phyloP scores from a whole-genome alignment of 73 alveolate genomes.

The Uronychia setigera region DNA sequence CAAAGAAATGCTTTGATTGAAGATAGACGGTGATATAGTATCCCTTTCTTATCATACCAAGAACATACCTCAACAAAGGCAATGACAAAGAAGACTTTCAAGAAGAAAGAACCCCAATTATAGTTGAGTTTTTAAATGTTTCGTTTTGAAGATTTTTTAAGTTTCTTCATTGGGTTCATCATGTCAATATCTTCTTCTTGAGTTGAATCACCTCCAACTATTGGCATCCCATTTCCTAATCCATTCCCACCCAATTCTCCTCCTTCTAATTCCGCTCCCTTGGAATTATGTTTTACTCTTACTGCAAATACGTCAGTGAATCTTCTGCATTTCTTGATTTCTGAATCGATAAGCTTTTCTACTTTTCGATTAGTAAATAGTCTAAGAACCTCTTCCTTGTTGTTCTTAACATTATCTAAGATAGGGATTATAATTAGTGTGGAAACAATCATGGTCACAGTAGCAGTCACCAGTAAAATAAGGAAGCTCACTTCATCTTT shows the following conservation, averaged over 20 bases:
- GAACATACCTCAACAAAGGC: not conserved
- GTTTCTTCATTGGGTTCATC: not conserved
- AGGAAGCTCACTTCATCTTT: not conserved
- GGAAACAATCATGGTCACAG: conserved; percentile 18
- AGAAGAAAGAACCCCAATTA: not conserved
- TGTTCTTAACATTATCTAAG: conserved; percentile 26
- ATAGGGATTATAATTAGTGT: conserved; percentile 21
- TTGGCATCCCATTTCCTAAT: not conserved
- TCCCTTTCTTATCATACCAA: not conserved
- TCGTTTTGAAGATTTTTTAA: not conserved
- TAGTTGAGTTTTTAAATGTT: not conserved
- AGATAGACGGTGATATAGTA: not conserved
- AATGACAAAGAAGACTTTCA: not conserved
- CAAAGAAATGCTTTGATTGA: not conserved
- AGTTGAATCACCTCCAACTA: not conserved
- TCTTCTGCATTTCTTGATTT: not conserved
- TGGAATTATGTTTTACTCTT: not conserved
- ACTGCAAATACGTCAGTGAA: not conserved
- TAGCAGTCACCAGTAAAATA: conserved; percentile 6
- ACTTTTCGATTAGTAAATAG: conserved; percentile 37
- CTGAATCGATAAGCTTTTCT: not conserved
- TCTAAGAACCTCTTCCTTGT: conserved; percentile 38
- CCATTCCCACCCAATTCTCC: not conserved
- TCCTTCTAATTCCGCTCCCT: not conserved
- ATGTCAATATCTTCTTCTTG: not conserved